Evolutionary conservation across 208 protist genomes (phyloP).

Genomic region (Crithidia mellificae): DNA sequence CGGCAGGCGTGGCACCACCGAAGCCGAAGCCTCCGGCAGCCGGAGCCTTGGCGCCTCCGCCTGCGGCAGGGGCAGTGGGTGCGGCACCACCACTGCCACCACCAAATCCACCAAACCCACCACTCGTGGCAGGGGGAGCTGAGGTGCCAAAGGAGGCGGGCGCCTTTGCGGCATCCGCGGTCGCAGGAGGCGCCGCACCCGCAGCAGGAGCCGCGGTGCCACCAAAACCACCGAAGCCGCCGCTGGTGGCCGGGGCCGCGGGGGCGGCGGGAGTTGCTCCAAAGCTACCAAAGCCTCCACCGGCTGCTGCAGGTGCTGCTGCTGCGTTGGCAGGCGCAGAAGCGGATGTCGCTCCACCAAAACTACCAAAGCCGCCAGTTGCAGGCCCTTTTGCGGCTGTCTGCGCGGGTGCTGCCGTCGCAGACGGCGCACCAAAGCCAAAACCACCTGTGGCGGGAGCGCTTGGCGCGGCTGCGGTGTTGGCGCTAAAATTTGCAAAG

Average conservation of each 20-base stretch:
- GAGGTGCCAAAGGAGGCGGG: too few species aligned
- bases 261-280: not conserved
- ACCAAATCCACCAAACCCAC: conserved; percentile 19
- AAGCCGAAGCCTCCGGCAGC: conserved; percentile 27
- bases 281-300: too few species aligned
- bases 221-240: conserved; percentile 38
- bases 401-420: too few species aligned
- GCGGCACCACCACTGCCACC: conserved; percentile 17
- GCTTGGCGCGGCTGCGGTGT: too few species aligned
- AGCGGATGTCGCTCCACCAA: too few species aligned
- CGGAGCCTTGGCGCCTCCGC: conserved; percentile 21
- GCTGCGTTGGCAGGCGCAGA: too few species aligned
- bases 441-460: too few species aligned
- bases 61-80: conserved; percentile 26
- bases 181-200: conserved; percentile 6
- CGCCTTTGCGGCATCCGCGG: conserved; percentile 10
- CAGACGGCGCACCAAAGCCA: too few species aligned
- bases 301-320: too few species aligned
- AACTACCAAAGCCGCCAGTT: too few species aligned
- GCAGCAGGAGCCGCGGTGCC: conserved; percentile 8
- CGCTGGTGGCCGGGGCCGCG: not conserved
- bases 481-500: conserved; percentile 1
- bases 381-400: too few species aligned
- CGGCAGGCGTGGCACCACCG: conserved; percentile 4
- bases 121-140: not conserved